Evolutionary conservation across 176 grass and related monocot species (phyloP), one percentile per base, ranked within the genome.

Genomic region (Rhynchospora tenuis): DNA sequence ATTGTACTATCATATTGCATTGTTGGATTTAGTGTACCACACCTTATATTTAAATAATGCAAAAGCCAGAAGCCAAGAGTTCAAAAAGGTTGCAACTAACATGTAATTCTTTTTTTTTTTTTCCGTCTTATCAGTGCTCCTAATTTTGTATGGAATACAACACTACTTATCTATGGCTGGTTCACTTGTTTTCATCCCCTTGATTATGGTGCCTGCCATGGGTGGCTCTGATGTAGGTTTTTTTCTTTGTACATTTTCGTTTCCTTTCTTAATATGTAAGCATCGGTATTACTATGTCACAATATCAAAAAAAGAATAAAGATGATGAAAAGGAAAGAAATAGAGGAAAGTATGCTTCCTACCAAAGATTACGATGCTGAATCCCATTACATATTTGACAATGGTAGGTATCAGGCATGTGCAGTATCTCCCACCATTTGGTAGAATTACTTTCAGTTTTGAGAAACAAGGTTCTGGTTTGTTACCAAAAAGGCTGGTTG

Each of bases 81-180:
- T n/a, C n/a, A 17, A 28, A 10, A 46, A 83, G 19, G 38, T 26
- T 72, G 14, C 16, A 29, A 56, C 7, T 70, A 54, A 67, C 82
- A 44, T 58, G 27, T 42, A 73, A 7, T 59, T 80, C 9, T 85
- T 63, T 59, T 26, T n/a, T 74, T 8, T 8, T 74, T 33, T 78
- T 91, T 95, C n/a, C n/a, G 33, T 38, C 33, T 38, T 38, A 38
- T 72, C 89, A 99, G 96, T 24, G 29, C 73, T 43, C 75, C 88
- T 99, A 62, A 38, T 95, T 72, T 92, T 99, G 71, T 99, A 99
- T 90, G 96, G 93, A 76, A 86, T 91, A 86, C 96, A 99, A 42
- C 96, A 99, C 86, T 95, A 95, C 69, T 90, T 99, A 78, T 99
- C 96, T 83, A 91, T 99, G 83, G 89, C 85, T 85, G 96, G 96